Percentiles rank a stretch among this genome's conserved stretches.
phyloP scores from a whole-genome alignment of 75 land plant genomes.

The Cunninghamia lanceolata region DNA sequence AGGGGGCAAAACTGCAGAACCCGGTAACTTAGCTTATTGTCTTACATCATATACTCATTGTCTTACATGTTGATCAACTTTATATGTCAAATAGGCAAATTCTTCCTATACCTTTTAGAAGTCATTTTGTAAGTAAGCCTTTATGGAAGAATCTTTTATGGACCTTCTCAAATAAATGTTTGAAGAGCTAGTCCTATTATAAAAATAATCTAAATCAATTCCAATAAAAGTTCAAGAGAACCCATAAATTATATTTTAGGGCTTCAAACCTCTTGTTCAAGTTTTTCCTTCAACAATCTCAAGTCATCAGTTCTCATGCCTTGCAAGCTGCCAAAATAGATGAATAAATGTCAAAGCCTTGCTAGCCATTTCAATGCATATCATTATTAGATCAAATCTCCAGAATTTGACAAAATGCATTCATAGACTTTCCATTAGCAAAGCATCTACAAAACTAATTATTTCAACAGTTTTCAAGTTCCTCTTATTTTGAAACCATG shows the following conservation, averaged over 20 bases:
- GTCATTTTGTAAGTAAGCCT: not conserved
- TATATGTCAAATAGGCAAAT: not conserved
- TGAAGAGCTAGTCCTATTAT: not conserved
- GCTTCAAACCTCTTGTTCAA: conserved; percentile 62
- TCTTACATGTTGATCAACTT: not conserved
- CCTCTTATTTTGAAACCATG: not conserved
- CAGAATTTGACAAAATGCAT: not conserved
- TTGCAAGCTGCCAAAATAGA: conserved; percentile 38
- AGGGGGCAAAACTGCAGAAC: too few species aligned
- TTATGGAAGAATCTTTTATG: not conserved
- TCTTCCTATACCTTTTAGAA: not conserved
- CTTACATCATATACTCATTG: not conserved
- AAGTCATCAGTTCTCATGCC: conserved; percentile 69
- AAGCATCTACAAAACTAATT: conserved; percentile 2
- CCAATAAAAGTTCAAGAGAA: not conserved
- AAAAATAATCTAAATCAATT: not conserved
- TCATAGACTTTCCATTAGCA: not conserved
- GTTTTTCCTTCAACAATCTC: conserved; percentile 58
- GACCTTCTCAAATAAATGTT: not conserved
- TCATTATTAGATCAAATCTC: not conserved
- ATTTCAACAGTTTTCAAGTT: not conserved
- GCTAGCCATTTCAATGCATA: not conserved
- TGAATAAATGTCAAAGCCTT: not conserved
- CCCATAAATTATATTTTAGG: not conserved
- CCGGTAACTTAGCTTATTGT: too few species aligned